Percentiles rank a stretch among this genome's conserved stretches.
Evolutionary conservation across 176 grass and related monocot species (phyloP).

Genomic region (Cymbopogon citratus): DNA sequence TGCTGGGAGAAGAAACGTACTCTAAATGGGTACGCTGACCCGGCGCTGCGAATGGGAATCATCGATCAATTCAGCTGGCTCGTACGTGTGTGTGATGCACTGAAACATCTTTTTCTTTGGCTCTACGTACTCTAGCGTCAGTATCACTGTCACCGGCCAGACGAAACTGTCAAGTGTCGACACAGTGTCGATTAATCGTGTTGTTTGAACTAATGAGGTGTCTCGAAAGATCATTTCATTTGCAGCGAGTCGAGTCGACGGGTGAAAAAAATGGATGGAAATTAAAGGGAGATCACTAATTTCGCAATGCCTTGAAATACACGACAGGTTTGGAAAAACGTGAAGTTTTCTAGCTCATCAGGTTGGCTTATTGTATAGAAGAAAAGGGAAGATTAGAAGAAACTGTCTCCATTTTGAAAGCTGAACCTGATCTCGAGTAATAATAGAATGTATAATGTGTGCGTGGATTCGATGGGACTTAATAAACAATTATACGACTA

Average conservation of each 20-base stretch:
- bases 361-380: neutral
- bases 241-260: neutral
- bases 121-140: neutral
- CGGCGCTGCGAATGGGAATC: neutral
- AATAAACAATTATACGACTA: neutral
- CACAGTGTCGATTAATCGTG: neutral
- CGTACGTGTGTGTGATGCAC: neutral
- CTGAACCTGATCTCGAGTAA: neutral
- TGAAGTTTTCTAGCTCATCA: neutral
- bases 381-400: neutral
- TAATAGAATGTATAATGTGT: neutral
- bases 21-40: constrained; percentile 12
- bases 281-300: neutral
- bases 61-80: too few relatives aligned
- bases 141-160: neutral
- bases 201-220: neutral
- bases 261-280: neutral
- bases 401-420: neutral
- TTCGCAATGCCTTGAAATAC: neutral
- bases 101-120: neutral
- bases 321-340: neutral
- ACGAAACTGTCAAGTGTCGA: neutral
- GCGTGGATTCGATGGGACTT: neutral
- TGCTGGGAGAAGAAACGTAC: neutral
- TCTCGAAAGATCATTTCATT: neutral